Base-by-base conservation (phyloP, 176 grass and related monocot genomes). In the Carex cristatella region DNA sequence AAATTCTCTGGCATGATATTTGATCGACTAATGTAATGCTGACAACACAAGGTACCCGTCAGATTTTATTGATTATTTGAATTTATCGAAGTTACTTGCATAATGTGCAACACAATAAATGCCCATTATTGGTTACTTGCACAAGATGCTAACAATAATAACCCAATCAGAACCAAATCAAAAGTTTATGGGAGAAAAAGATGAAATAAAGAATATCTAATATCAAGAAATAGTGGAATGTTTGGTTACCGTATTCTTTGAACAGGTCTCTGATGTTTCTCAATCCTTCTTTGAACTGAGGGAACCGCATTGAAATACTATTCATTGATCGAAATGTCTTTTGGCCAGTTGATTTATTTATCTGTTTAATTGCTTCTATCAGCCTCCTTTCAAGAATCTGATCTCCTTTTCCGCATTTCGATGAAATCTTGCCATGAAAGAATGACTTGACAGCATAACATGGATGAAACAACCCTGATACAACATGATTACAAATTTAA, bases 231-330 rank as follows among this genome's bases (percentile, higher is more conserved):
- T 33, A 40, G 67, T 19, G 16, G 40, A 42, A 70, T 77, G 14
- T 11, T 15, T 2, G 1, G 28, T 88, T 88, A 93, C 94, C 94
- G 42, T 84, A 92, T 69, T 86, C 74, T 44, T 92, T 59, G 82
- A 97, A 94, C 51, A 97, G 81, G 61, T 97, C 69, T 64, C 75
- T 94, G 61, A 92, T 63, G 82, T 84, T 85, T 82, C 63, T 80
- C 67, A 94, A 86, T 5, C 88, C 89, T 12, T 94, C 88, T 87
- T 94, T 97, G 85, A 92, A 92, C 32, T 90, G 67, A 2, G 91
- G 94, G 19, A 97, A 90, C 46, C 90, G 83, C 91, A 92, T 94
- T 69, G 91, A 94, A 72, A 97, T 94, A 86, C 94, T 94, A 72
- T 97, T 94, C 88, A 91, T 84, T 14, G 91, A 89, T 83, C 65